Percentiles rank a stretch among this genome's conserved stretches.
These are phyloP conservation scores for Ustulina deusta DNA, from an alignment of 2,329 filamentous ascomycete species.

Conservation along the genomic window DNA sequence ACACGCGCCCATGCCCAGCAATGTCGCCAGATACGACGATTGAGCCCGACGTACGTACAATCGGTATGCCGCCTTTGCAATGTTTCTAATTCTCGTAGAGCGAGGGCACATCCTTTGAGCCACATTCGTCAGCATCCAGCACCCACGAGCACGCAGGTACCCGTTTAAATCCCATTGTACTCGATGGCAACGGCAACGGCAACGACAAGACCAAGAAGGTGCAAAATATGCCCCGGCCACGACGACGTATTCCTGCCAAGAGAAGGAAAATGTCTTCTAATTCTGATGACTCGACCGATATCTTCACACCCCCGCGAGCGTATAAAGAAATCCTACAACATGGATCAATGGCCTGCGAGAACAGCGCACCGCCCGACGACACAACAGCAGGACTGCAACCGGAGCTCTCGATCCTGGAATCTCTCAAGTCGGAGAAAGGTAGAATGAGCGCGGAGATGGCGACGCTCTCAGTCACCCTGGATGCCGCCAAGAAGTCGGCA, in stretches of 20 bases:
- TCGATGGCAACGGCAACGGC: slow-evolving; percentile 7
- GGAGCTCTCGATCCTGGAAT: neutral
- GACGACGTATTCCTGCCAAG: neutral
- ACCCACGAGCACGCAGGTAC: neutral
- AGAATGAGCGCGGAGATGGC: neutral
- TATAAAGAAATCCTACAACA: neutral
- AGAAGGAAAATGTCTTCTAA: neutral
- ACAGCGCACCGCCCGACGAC: neutral
- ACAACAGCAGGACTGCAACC: neutral
- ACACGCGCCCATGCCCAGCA: neutral
- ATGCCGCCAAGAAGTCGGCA: neutral
- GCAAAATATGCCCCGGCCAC: neutral
- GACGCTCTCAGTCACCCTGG: neutral
- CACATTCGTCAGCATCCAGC: neutral
- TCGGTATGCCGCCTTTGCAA: no score
- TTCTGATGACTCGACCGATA: neutral
- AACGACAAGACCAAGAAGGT: neutral
- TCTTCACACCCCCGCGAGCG: neutral
- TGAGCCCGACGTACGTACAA: slow-evolving; percentile 11
- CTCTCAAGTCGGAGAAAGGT: neutral
- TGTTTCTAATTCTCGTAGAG: slow-evolving; percentile 9
- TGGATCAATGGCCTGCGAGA: neutral
- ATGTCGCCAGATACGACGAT: neutral
- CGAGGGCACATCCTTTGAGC: no score
- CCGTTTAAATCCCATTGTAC: slow-evolving; percentile 6